Evolutionary conservation across 208 protist species (phyloP), one percentile per base, ranked within the genome.

Genomic region (Phytomonas serpens): DNA sequence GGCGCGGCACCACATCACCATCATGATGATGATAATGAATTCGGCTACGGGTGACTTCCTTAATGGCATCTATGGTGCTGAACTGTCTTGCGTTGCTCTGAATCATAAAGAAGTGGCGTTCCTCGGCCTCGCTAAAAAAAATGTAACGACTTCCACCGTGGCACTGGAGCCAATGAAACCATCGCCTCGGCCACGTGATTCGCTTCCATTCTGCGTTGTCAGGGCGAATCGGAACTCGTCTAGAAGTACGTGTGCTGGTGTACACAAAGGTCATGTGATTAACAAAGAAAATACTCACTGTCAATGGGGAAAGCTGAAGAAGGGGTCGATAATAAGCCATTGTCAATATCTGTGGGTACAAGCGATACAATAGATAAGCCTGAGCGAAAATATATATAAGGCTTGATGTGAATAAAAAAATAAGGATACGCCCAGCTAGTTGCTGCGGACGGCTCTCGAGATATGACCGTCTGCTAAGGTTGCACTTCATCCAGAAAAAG

Each of bases 111-210:
- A 92, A 92, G 3, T 78, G 61, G n/a, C 83, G 61, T 69, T 95
- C 87, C 76, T 93, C 86, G 19, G 63, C 63, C 68, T 93, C 85
- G 67, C 76, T 92, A 67, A 81, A 73, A 79, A 95, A 95, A 37
- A 95, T 79, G 70, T 95, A 95, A 13, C 88, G 77, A 63, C 81
- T 88, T 13, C 90, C 90, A 61, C 90, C 90, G 75, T 95, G 90
- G 69, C 74, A 75, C 34, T 74, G 64, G 16, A 95, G 78, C 90
- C 90, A 95, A 32, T 75, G 79, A 70, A 88, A 95, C 90, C 90
- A 95, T 74, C 80, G 78, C 51, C 52, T 66, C 34, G 81, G 83
- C 90, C 90, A 95, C 40, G 79, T 78, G 66, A 88, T 78, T 36
- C 47, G 69, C 70, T 87, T 87, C 90, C 90, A 95, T 7, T 69